Evolutionary conservation across 768 basidiomycete species (phyloP), one percentile per base, ranked within the genome.

Genomic region (Pisolithus sp.): DNA sequence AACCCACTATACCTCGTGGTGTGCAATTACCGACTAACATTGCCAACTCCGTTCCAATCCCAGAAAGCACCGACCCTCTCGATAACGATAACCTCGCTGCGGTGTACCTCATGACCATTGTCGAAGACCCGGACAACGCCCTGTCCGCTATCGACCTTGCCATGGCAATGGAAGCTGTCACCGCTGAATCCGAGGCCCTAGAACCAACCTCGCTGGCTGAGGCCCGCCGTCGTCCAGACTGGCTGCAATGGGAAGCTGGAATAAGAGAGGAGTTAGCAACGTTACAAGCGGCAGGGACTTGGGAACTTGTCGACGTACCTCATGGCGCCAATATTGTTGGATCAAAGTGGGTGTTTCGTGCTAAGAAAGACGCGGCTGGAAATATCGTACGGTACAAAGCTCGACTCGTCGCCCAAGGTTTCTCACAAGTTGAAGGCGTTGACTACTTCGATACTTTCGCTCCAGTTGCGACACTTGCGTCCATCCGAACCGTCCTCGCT

Each of bases 391-490:
- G 17, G 3, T 45, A 54, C 61, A 75, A 77, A 59, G 74, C 67
- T 10, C 54, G 71, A 12, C 65, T 78, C 1, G 73, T 76, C 0
- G 73, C 72, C 0, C 63, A 73, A 49, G 74, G 75, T 0, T 76
- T 65, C 59, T 61, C 66, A 0, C 75, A 79, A 38, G 58, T 65
- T 1, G 61, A 57, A 4, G 71, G 72, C 2, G 41, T 69, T 5
- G 71, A 77, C 45, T 30, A 30, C 28, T 30, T 30, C 9, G 28
- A 30, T 30, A 30, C 28, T 8, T 30, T 30, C 7, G 28, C 28
- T 30, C 28, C 28, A 30, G 42, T 43, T 48, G 47, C 30, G 8
- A 31, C 7, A 7, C 47, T 34, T 8, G 47, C 47, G 4, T 48
- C 47, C 17, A 34, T 48, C 8, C 24, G 18, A 36, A 48, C 47